Evolutionary conservation across 75 land plant genomes (phyloP).

Genomic region (Cupressus sempervirens): DNA sequence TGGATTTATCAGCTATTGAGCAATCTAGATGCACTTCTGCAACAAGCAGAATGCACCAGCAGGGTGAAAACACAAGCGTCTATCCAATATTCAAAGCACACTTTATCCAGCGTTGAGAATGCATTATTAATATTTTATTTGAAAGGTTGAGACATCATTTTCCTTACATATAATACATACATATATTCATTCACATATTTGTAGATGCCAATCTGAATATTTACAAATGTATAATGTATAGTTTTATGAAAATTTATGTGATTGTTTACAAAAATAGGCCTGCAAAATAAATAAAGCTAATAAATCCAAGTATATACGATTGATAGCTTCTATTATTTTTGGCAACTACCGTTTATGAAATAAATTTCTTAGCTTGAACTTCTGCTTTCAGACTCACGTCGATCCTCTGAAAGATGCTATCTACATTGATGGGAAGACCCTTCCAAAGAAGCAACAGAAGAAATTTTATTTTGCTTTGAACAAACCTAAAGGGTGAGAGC

Average conservation of each 20-base stretch:
- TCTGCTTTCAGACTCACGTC: conserved; percentile 79
- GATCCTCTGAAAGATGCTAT: conserved; percentile 79
- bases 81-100: no score
- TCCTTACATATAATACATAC: background rate
- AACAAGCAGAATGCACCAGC: no score
- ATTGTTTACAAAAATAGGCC: background rate
- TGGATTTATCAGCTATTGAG: no score
- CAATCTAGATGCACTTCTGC: no score
- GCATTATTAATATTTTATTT: no score
- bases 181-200: background rate
- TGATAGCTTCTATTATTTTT: background rate
- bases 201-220: background rate
- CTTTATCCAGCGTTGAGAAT: no score
- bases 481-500: conserved; percentile 98
- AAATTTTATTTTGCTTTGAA: conserved; percentile 91
- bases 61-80: no score
- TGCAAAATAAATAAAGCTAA: background rate
- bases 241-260: background rate
- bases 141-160: no score
- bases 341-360: background rate
- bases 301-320: background rate
- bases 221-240: background rate
- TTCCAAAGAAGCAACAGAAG: conserved; percentile 84
- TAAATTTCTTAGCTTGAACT: background rate
- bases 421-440: conserved; percentile 82